A percentile compares a stretch with the other conserved stretches of the same genome.
These are phyloP conservation scores for Leucogyrophana mollusca DNA, from an alignment of 768 basidiomycete species.

Conservation along the genomic window DNA sequence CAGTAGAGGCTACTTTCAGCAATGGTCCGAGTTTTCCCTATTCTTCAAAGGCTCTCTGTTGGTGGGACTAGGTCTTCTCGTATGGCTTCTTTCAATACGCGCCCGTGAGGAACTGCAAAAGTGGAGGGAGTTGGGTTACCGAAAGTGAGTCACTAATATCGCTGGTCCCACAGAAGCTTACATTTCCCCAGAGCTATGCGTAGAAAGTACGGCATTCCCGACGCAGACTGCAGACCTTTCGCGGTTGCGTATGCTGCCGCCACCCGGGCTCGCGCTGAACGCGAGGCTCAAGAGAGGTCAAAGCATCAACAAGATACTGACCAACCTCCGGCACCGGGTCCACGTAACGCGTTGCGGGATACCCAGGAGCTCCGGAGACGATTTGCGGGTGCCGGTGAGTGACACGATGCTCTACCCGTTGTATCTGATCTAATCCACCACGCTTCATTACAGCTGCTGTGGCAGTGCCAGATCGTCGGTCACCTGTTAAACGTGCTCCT, in stretches of 20 bases:
- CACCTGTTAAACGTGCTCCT: constrained; percentile 11
- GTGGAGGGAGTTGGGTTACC: constrained; percentile 64
- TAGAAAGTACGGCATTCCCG: constrained; percentile 79
- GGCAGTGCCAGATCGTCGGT: constrained; percentile 18
- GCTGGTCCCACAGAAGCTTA: background rate
- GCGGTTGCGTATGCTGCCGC: constrained; percentile 85
- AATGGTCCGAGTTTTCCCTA: constrained; percentile 35
- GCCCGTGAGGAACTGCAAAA: constrained; percentile 48
- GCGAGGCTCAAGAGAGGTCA: constrained; percentile 42
- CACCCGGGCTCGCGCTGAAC: constrained; percentile 52
- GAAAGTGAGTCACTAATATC: constrained; percentile 61
- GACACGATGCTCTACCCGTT: constrained; percentile 6
- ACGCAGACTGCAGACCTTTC: constrained; percentile 79
- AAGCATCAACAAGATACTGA: constrained; percentile 25
- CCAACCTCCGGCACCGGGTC: constrained; percentile 22
- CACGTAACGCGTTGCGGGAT: constrained; percentile 31
- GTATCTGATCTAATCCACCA: constrained; percentile 20
- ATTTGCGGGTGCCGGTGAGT: constrained; percentile 47
- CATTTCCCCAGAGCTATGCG: constrained; percentile 56
- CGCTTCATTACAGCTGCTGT: constrained; percentile 14
- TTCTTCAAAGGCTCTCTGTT: constrained; percentile 37
- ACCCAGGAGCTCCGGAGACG: constrained; percentile 39
- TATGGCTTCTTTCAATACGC: constrained; percentile 32
- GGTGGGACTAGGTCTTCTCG: constrained; percentile 32
- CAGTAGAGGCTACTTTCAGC: constrained; percentile 20